Evolutionary conservation across 805 yeast species (phyloP), one percentile per base, ranked within the genome.

Genomic region (Yarrowia sp.): DNA sequence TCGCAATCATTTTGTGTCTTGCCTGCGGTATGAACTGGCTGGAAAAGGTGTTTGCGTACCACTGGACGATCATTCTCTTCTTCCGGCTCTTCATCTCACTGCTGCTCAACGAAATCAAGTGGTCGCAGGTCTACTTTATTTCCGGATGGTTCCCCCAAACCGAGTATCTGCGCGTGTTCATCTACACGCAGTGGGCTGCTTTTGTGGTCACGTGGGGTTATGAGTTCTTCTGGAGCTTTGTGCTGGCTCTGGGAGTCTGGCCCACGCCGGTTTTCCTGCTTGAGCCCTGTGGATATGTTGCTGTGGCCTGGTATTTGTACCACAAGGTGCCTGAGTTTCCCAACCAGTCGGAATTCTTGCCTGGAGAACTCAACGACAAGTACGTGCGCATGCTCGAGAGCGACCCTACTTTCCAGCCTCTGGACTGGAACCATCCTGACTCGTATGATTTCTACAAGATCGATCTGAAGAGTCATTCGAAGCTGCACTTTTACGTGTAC

Each of bases 81-180:
- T 38, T 55, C 38, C 47, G 61, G 8, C 36, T 55, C 10, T 38
- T 55, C 38, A 55, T 55, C 4, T 55, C 61, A 6, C 25, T 39
- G 8, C 16, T 55, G 36, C 16, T 38, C 12, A 55, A 55, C 29
- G 61, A 55, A 38, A 38, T 55, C 35, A 55, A 55, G 38, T 55
- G 61, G 61, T 55, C 61, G 4, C 61, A 55, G 61, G 61, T 55
- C 21, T 55, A 55, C 38, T 55, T 55, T 10, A 38, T 55, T 8
- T 27, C 61, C 27, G 47, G 47, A 19, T 55, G 61, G 61, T 55
- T 55, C 29, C 61, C 61, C 21, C 46, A 55, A 10, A 39, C 35
- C 3, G 47, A 55, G 29, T 29, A 55, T 22, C 38, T 38, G 14
- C 33, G 47, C 1, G 47, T 38, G 21, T 55, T 55, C 29, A 55